These are phyloP conservation scores for Coprinopsis sp. DNA, from an alignment of 768 basidiomycete genomes.

Conservation along the genomic window DNA sequence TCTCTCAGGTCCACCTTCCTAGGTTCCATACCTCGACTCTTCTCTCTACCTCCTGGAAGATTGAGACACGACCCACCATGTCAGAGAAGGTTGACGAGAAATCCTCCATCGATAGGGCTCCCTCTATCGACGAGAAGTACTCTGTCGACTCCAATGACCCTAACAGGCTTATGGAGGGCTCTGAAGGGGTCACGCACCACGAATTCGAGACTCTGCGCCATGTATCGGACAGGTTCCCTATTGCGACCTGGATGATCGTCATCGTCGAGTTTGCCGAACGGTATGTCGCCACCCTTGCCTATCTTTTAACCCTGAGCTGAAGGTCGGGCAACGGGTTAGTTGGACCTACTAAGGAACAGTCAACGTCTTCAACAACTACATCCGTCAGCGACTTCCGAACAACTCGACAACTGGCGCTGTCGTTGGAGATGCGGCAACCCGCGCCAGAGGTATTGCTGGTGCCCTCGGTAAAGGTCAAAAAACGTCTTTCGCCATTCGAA, in stretches of 20 bases:
- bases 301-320: background rate
- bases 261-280: constrained; percentile 52
- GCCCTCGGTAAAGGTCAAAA: constrained; percentile 47
- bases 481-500: constrained; percentile 42
- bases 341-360: constrained; percentile 52
- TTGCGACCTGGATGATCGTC: constrained; percentile 39
- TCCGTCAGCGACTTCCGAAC: constrained; percentile 43
- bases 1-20: too few relatives aligned
- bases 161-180: constrained; percentile 40
- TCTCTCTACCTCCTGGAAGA: too few relatives aligned
- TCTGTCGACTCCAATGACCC: too few relatives aligned
- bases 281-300: constrained; percentile 22
- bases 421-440: constrained; percentile 25
- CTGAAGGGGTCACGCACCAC: constrained; percentile 43
- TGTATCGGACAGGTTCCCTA: constrained; percentile 39
- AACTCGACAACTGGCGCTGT: constrained; percentile 45
- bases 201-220: constrained; percentile 43
- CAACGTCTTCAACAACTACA: constrained; percentile 50
- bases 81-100: too few relatives aligned
- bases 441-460: constrained; percentile 37
- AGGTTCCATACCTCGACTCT: too few relatives aligned
- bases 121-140: too few relatives aligned
- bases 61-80: too few relatives aligned
- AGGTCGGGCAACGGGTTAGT: constrained; percentile 18
- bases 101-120: too few relatives aligned